Conservation (phyloP, 495 filamentous ascomycete species). For the Podospora tetraspora region DNA sequence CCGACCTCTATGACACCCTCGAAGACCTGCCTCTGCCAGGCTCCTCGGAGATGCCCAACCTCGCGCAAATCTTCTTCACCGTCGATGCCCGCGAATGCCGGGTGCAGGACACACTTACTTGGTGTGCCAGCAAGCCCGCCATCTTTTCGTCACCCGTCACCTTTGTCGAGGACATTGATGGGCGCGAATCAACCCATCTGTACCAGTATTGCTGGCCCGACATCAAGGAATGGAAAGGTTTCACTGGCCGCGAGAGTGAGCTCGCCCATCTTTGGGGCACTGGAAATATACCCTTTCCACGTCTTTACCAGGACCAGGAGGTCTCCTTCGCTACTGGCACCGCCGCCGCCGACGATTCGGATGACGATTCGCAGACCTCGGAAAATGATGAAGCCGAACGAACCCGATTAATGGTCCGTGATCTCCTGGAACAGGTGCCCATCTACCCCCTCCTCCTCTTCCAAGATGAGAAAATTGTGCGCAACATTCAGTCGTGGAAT, state of each 20-base stretch:
- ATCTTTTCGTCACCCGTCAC: constrained; percentile 10
- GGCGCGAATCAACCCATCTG: constrained; percentile 9
- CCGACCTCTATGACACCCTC: not conserved
- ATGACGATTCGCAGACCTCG: not conserved
- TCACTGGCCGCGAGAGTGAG: constrained; percentile 11
- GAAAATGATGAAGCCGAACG: not conserved
- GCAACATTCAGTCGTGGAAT: constrained; percentile 8
- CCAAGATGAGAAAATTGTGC: constrained; percentile 8
- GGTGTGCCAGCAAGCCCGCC: constrained; percentile 25
- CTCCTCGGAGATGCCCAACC: not conserved
- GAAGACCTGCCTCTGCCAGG: not conserved
- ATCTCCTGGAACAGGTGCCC: not conserved
- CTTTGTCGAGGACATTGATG: constrained; percentile 6
- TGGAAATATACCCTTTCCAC: not conserved
- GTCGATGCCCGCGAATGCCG: not conserved
- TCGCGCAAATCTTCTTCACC: constrained; percentile 19
- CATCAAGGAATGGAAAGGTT: constrained; percentile 11
- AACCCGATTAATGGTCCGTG: not conserved
- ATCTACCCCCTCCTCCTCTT: constrained; percentile 32
- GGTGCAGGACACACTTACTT: constrained; percentile 10
- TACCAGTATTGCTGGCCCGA: constrained; percentile 36
- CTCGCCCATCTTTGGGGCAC: constrained; percentile 2
- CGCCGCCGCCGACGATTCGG: not conserved
- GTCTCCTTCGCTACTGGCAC: not conserved
- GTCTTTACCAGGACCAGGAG: too few species aligned